phyloP scores from a whole-genome alignment of 176 grass and related monocot species.

The Thinopyrum elongatum region DNA sequence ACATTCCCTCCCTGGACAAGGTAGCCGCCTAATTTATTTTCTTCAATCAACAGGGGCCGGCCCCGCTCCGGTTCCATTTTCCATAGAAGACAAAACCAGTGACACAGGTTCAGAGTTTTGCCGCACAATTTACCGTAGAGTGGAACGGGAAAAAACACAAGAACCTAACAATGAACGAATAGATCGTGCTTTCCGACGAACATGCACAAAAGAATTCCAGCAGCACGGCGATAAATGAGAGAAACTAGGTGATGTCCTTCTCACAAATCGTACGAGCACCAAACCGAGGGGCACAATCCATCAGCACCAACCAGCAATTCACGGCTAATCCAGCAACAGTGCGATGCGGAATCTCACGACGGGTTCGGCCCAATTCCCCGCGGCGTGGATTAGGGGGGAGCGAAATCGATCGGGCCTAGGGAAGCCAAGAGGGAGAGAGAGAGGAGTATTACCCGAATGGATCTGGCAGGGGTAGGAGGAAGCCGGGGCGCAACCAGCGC shows the following conservation, averaged over 20 bases:
- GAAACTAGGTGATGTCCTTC: background rate
- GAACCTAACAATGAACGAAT: background rate
- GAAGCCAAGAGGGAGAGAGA: background rate
- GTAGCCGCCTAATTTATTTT: background rate
- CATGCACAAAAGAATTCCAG: background rate
- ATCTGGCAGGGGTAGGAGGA: background rate
- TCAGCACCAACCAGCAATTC: background rate
- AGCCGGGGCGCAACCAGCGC: background rate
- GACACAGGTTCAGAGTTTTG: background rate
- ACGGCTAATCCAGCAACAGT: background rate
- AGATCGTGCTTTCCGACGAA: background rate
- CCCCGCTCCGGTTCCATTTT: background rate
- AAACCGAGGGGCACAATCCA: background rate
- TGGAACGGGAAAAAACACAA: background rate
- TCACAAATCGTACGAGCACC: background rate
- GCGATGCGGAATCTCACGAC: background rate
- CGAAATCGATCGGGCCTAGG: background rate
- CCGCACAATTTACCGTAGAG: background rate
- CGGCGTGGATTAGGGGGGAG: no score
- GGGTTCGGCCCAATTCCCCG: background rate
- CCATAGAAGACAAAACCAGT: background rate
- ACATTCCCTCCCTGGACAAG: background rate
- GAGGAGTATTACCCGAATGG: constrained; percentile 4
- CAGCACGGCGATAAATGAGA: background rate
- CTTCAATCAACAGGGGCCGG: background rate